Evolutionary conservation across 2,329 filamentous ascomycete genomes (phyloP), one percentile per base, ranked within the genome.

Genomic region (Paracoccidioides lutzii): DNA sequence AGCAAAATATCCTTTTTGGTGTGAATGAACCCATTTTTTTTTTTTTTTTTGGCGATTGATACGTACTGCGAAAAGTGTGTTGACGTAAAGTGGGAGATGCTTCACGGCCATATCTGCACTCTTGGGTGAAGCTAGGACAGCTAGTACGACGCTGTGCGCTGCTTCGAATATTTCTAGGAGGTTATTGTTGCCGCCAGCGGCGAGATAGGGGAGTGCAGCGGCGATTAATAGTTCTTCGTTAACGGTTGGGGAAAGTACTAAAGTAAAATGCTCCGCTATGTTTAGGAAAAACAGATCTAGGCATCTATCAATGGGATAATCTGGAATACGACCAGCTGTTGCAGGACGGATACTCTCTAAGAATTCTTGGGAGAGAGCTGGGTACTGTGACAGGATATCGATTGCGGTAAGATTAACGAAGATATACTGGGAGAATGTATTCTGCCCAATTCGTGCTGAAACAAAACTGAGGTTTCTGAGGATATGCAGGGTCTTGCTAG

Each of bases 271-370:
- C 67, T 95, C 90, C 2, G 87, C 84, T 0, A 85, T 81, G 65
- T 94, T 93, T 59, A 96, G 79, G 71, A 94, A 95, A 73, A 88
- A 95, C 14, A 95, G 79, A 66, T 93, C 87, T n/a, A 91, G 74
- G 15, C 80, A 84, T 56, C 86, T 79, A 61, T 88, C 81, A 1
- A 89, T 74, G 4, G 85, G 82, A 60, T 85, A 80, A 5, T 73
- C 71, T 0, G 85, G 80, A 37, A 86, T 81, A 42, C 75, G 70
- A 43, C 79, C 77, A 15, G 78, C 67, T 57, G 78, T 73, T 44
- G 70, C 69, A 5, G 81, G 81, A 56, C 78, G 77, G 52, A 85
- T 84, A 22, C 80, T 78, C 58, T 76, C 75, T 30, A 95, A 72
- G 62, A 94, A 88, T 22, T 78, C 75, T 58, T 84, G 79, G 3